phyloP scores from a whole-genome alignment of 495 filamentous ascomycete species.

The Penicillium tannophilum region DNA sequence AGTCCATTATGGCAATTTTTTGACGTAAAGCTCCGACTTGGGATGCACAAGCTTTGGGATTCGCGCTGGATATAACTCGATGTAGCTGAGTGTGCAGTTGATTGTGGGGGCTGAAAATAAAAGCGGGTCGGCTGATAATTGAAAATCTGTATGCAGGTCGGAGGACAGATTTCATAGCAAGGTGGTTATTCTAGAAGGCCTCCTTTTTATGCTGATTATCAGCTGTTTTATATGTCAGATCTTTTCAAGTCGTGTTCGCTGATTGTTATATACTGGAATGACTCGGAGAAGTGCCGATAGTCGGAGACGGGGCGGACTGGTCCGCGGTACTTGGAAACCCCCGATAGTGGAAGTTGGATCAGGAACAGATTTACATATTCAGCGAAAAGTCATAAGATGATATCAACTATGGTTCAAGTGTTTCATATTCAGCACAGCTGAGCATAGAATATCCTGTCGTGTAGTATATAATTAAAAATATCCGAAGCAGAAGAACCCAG shows the following conservation, averaged over 20 bases:
- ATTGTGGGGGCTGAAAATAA: neutral
- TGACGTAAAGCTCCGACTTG: neutral
- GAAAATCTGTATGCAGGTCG: neutral
- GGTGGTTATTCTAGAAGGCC: neutral
- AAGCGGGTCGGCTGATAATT: conserved; percentile 1
- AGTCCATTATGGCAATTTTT: conserved; percentile 1
- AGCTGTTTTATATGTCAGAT: neutral
- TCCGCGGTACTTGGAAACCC: neutral
- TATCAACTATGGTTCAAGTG: neutral
- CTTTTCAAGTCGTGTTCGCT: neutral
- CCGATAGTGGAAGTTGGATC: neutral
- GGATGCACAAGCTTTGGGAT: neutral
- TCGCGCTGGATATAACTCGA: conserved; percentile 2
- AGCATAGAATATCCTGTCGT: neutral
- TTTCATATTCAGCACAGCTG: neutral
- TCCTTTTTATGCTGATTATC: neutral
- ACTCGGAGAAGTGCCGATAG: conserved; percentile 16
- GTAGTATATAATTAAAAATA: neutral
- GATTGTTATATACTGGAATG: conserved; percentile 1
- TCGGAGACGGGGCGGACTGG: conserved; percentile 14
- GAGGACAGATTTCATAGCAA: neutral
- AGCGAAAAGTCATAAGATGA: neutral
- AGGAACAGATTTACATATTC: neutral
- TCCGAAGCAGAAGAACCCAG: neutral
- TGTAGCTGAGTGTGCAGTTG: conserved; percentile 5